Base-by-base conservation (phyloP, 805 yeast species). In the Wickerhamomyces bisporus region DNA sequence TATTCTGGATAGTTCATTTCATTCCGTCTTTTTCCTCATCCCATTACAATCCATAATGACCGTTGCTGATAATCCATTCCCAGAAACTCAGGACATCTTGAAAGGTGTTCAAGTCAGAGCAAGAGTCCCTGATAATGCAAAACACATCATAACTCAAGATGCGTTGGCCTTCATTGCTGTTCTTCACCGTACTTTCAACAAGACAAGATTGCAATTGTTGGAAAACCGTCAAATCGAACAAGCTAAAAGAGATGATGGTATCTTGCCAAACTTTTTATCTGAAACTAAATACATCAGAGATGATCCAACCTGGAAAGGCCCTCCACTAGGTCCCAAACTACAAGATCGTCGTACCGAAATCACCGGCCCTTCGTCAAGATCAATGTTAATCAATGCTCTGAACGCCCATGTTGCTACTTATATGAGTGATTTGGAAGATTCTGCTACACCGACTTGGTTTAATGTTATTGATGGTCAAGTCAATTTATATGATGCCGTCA, bases 371-470 rank as follows among this genome's bases (percentile, higher is more conserved):
- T 84, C 89, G 38, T 83, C 82, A 57, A 74, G 91, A 47, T 81
- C 84, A 52, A 84, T 84, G 94, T 76, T 84, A 46, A 78, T 84
- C 54, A 84, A 83, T 55, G 93, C 91, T 3, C 70, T 84, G 58
- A 84, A 84, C 62, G 79, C 89, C 1, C 70, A 73, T 38, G 93
- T 84, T 31, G 82, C 82, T 45, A 83, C 93, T 23, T 84, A 84
- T 59, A 84, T 84, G 93, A 80, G 87, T 30, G 94, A 84, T 66
- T 81, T 84, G 53, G 94, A 84, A 61, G 93, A 84, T 61, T 81
- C 89, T 14, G 76, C 84, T 51, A 77, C 91, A 15, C 94, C 94
- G 51, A 83, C 94, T 20, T 84, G 93, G 93, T 62, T 65, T 45
- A 84, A 82, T 62, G 71, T 82, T 68, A 73, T 83, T 39, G 85